These are phyloP conservation scores for Kurtzmaniella cleridarum DNA, from an alignment of 805 yeast species.

Conservation along the genomic window DNA sequence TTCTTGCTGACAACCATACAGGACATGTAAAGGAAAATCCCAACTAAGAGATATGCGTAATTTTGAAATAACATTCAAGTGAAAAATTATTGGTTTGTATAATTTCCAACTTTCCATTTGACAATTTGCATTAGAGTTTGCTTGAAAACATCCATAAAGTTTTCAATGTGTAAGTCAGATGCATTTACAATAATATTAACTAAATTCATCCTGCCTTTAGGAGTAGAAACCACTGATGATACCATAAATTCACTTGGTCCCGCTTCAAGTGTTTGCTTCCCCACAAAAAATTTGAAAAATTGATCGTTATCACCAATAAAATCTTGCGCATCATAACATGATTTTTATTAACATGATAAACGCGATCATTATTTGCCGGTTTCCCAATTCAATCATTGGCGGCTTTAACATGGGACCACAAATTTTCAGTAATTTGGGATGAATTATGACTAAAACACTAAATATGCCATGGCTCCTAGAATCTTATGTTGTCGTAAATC, in stretches of 20 bases:
- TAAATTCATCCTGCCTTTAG: constrained; percentile 28
- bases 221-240: constrained; percentile 22
- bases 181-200: constrained; percentile 9
- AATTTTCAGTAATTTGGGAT: constrained; percentile 26
- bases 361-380: constrained; percentile 15
- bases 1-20: no score
- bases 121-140: no score
- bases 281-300: constrained; percentile 19
- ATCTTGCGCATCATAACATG: constrained; percentile 13
- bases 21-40: no score
- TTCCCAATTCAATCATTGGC: constrained; percentile 15
- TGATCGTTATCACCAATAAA: constrained; percentile 11
- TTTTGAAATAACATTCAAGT: no score
- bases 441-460: constrained; percentile 24
- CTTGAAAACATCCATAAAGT: no score
- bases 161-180: no score
- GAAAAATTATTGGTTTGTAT: no score
- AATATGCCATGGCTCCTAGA: constrained; percentile 29
- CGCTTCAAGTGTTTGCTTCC: constrained; percentile 24
- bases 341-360: constrained; percentile 17
- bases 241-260: constrained; percentile 30
- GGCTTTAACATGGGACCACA: constrained; percentile 26
- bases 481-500: constrained; percentile 19
- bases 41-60: no score
- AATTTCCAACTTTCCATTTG: no score